Evolutionary conservation across 2,329 filamentous ascomycete species (phyloP).

Genomic region (Biscogniauxia mediterranea): DNA sequence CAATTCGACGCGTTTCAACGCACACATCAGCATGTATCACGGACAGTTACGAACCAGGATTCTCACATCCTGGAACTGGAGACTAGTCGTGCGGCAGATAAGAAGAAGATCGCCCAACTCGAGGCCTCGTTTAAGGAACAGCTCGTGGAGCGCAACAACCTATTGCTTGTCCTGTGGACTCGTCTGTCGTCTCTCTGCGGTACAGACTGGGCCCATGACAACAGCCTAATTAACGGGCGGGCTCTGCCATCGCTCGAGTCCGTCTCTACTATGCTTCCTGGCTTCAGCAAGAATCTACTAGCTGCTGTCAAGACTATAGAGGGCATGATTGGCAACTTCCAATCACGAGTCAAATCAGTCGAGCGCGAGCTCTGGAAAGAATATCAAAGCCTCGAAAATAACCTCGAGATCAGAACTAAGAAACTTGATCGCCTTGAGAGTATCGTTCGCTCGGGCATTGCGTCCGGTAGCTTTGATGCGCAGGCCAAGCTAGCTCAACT

Average conservation of each 20-base stretch:
- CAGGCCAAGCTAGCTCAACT: conserved; percentile 50
- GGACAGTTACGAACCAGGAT: conserved; percentile 82
- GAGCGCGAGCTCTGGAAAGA: conserved; percentile 90
- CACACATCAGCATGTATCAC: conserved; percentile 81
- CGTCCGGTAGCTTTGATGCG: conserved; percentile 45
- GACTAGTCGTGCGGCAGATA: conserved; percentile 71
- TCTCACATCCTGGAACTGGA: conserved; percentile 84
- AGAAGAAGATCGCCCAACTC: conserved; percentile 70
- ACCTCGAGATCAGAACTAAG: conserved; percentile 75
- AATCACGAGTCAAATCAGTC: conserved; percentile 75
- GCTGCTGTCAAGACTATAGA: conserved; percentile 87
- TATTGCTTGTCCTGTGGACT: conserved; percentile 89
- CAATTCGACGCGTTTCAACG: conserved; percentile 87
- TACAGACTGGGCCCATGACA: conserved; percentile 85
- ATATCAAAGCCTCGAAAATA: conserved; percentile 81
- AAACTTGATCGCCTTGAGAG: conserved; percentile 85
- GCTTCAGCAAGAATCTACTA: conserved; percentile 87
- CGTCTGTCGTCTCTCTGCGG: conserved; percentile 83
- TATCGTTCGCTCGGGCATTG: conserved; percentile 65
- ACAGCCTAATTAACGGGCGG: conserved; percentile 85
- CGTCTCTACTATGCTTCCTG: conserved; percentile 79
- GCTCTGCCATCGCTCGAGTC: conserved; percentile 79
- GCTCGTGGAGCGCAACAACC: conserved; percentile 81
- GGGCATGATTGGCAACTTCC: conserved; percentile 73
- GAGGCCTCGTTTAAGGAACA: conserved; percentile 85